Evolutionary conservation across 75 land plant genomes (phyloP).

Genomic region (Azolla pinnata): DNA sequence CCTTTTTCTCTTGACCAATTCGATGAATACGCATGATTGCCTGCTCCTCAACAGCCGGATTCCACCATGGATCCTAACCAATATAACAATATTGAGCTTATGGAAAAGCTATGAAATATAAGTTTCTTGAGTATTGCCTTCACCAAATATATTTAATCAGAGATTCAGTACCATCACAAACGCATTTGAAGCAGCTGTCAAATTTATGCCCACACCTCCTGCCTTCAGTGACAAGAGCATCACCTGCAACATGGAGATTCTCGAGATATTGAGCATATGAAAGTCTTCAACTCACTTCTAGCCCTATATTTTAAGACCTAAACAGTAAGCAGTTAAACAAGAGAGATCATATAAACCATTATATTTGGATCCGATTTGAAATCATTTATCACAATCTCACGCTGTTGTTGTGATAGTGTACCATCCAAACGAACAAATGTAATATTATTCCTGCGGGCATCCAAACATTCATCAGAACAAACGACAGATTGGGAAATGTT

Average conservation of each 20-base stretch:
- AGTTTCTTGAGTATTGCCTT: too few species aligned
- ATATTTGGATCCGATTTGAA: conserved; percentile 41
- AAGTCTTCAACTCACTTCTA: too few species aligned
- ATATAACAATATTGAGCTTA: too few species aligned
- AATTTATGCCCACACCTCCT: conserved; percentile 86
- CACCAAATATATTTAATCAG: too few species aligned
- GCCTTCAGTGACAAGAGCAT: conserved; percentile 84
- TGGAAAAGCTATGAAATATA: too few species aligned
- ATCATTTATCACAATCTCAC: conserved; percentile 65
- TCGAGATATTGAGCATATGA: too few species aligned
- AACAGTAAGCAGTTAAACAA: too few species aligned
- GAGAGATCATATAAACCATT: conserved; percentile 21
- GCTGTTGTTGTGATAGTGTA: conserved; percentile 54
- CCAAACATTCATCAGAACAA: too few species aligned
- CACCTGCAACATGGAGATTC: conserved; percentile 51
- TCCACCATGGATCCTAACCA: conserved; percentile 99
- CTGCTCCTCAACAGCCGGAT: conserved; percentile 91
- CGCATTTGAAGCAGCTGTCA: conserved; percentile 94
- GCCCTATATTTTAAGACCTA: too few species aligned
- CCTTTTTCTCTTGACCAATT: conserved; percentile 65
- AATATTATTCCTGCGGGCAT: conserved; percentile 32
- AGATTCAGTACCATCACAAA: conserved; percentile 65
- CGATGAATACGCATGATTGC: conserved; percentile 91
- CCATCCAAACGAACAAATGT: conserved; percentile 73
- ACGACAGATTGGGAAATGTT: too few species aligned